Evolutionary conservation across 768 basidiomycete species (phyloP), one percentile per base, ranked within the genome.

Genomic region (Coprinopsis cinerea): DNA sequence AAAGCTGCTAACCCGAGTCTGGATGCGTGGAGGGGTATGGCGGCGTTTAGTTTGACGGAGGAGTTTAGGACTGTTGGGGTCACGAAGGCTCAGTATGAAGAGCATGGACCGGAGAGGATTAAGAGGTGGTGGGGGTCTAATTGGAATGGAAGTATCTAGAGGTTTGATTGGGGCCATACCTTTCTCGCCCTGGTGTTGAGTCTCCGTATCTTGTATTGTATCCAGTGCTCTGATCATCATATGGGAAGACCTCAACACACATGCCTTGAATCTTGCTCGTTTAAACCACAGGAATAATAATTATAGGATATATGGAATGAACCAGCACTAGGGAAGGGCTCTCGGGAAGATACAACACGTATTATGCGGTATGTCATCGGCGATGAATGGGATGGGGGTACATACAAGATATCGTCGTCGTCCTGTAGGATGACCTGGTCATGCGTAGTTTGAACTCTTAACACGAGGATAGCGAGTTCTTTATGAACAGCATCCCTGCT

Each of bases 71-170:
- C 61, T 26, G 76, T 81, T 1, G 74, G 78, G 2, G 78, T 95
- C 32, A 89, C 85, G 14, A 75, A 72, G 57, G 81, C 76, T 3
- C 90, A 97, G 62, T 99, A 97, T 56, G 82, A 91, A 6, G 96
- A 99, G 64, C 78, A 82, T 67, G 95, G 96, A 0, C 82, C 81
- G 1, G 93, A 96, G 65, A 77, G 90, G 53, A 73, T 94, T 52
- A 89, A 85, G 64, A 77, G 77, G 61, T 96, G 96, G 87, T 90
- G 86, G 79, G 92, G 92, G 62, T 85, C 93, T 5, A 97, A 98
- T 62, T 89, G 85, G 84, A 88, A 89, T 59, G 67, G 64, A 23
- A 43, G 23, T 17, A 26, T 43, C 13, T 43, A 43, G n/a, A n/a
- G n/a, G n/a, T n/a, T n/a, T n/a, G n/a, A n/a, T n/a, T n/a, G n/a